phyloP scores from a whole-genome alignment of 805 yeast genomes.

The Sugiyamaella smithiae region DNA sequence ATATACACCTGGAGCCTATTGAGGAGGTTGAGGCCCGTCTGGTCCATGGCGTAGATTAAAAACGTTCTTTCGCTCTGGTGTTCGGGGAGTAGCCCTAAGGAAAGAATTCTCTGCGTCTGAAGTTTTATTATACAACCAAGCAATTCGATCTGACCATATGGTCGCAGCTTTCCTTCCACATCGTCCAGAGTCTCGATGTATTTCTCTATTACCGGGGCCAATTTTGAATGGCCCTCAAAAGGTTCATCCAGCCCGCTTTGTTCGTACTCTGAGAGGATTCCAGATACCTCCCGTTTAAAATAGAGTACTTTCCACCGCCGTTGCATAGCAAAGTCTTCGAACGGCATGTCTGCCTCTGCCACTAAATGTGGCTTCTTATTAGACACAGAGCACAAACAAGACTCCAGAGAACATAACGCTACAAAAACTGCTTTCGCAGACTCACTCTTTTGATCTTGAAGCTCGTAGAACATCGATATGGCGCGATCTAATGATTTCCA shows the following conservation, averaged over 20 bases:
- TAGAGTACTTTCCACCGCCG: constrained; percentile 6
- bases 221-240: constrained; percentile 1
- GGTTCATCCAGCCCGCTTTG: background rate
- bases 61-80: background rate
- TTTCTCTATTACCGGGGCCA: constrained; percentile 2
- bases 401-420: constrained; percentile 4
- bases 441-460: background rate
- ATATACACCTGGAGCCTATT: background rate
- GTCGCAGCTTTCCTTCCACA: constrained; percentile 7
- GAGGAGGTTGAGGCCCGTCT: background rate
- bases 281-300: background rate
- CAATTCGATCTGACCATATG: constrained; percentile 14
- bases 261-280: background rate
- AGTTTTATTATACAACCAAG: constrained; percentile 8
- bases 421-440: background rate
- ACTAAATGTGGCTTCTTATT: background rate
- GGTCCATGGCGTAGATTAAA: background rate
- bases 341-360: constrained; percentile 1
- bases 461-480: background rate
- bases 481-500: constrained; percentile 7
- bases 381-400: constrained; percentile 1
- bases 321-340: constrained; percentile 7
- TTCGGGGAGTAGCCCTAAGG: background rate
- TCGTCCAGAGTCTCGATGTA: constrained; percentile 8
- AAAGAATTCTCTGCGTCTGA: constrained; percentile 9